Conservation (phyloP, 2,329 filamentous ascomycete species). For the Microdochium paspali region DNA sequence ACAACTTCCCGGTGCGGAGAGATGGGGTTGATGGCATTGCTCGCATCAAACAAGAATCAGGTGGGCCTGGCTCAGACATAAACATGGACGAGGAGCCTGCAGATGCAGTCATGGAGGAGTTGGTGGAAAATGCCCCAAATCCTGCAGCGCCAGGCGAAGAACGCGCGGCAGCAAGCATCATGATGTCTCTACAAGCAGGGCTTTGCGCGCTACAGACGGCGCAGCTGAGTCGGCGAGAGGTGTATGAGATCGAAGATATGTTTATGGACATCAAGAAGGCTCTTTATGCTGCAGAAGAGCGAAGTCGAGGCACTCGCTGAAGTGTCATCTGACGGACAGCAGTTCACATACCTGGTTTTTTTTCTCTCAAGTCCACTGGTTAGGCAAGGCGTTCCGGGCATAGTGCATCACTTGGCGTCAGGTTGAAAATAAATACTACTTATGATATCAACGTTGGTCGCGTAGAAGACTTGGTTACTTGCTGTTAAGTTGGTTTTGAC, state of each 20-base stretch:
- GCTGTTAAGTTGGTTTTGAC: too few species aligned
- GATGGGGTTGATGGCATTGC: neutral
- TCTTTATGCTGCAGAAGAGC: constrained; percentile 60
- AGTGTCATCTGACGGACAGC: neutral
- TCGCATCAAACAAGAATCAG: neutral
- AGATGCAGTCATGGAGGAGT: constrained; percentile 4
- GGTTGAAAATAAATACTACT: too few species aligned
- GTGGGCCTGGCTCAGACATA: neutral
- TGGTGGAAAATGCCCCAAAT: constrained; percentile 1
- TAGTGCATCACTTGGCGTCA: too few species aligned
- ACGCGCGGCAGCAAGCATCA: constrained; percentile 36
- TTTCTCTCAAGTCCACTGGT: neutral
- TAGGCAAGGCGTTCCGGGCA: too few species aligned
- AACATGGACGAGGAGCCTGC: neutral
- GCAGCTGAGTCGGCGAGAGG: constrained; percentile 53
- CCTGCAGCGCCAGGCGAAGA: constrained; percentile 9
- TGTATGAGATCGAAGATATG: constrained; percentile 65
- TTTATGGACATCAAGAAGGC: constrained; percentile 71
- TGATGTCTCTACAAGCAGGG: constrained; percentile 42
- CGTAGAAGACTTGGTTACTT: too few species aligned
- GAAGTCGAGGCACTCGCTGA: constrained; percentile 25
- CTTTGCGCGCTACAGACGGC: constrained; percentile 50
- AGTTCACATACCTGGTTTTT: neutral
- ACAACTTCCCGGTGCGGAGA: neutral
- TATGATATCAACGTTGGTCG: too few species aligned